Base-by-base conservation (phyloP, 2,329 filamentous ascomycete species). In the Pseudovirgaria hyperparasitica region DNA sequence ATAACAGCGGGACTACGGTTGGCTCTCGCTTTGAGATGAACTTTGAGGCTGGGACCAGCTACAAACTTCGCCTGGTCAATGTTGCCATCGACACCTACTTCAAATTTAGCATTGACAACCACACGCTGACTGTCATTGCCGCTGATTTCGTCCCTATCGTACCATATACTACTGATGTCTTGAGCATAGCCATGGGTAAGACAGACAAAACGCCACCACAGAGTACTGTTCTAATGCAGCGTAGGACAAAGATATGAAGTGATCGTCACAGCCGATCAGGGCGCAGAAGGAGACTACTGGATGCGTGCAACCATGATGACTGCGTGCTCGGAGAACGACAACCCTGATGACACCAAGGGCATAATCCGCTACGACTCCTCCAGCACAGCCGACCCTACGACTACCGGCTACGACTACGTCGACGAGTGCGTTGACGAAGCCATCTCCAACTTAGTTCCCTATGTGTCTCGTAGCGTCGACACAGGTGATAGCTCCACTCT, bases 41-140 rank as follows among this genome's bases (percentile, higher is more conserved):
- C 9, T 35, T 56, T 13, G 31, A 39, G 9, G 29, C 43, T 16
- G 53, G 52, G 13, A 54, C 52, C 30, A 49, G 36, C 25, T 53
- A 57, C 26, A 38, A 42, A 8, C 32, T 57, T 5, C 39, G 53
- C 6, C 36, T 57, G 8, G 42, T 57, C 38, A 58, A 58, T 34
- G 33, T 28, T 4, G 49, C 48, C 6, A 49, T 55, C 15, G 50
- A 58, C 31, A 47, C 41, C 8, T 40, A 46, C 31, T 52, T 50
- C 42, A 46, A 50, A 15, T 50, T 60, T 23, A 45, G 41, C 3
- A 45, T 58, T 21, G 56, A 62, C 27, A 42, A 46, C 5, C 58
- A 62, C 28, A 47, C 47, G 8, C 48, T 62, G 23, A 52, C 47
- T 4, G 56, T 62, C 32, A 52, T 62, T 17, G 51, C 52, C 1